These are phyloP conservation scores for Sideroxylon spinosum DNA, from an alignment of 179 eudicot species.

Conservation along the genomic window DNA sequence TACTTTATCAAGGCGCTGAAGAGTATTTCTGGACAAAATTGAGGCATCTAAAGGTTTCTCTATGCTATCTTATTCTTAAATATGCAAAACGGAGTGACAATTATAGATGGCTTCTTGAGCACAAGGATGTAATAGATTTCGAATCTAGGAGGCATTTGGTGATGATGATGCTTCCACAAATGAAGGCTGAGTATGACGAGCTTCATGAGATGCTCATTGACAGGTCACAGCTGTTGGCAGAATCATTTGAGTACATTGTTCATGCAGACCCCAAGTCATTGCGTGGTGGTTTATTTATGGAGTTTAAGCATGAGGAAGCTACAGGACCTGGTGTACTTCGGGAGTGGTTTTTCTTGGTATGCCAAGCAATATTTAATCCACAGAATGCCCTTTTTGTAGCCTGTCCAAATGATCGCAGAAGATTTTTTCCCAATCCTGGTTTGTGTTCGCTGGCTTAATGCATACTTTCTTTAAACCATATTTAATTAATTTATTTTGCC, in stretches of 20 bases:
- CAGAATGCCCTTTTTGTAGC: constrained; percentile 72
- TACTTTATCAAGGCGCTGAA: constrained; percentile 41
- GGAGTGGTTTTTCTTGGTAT: constrained; percentile 92
- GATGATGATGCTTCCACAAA: constrained; percentile 77
- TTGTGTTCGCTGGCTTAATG: constrained; percentile 14
- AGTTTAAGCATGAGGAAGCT: constrained; percentile 86
- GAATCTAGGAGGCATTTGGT: constrained; percentile 83
- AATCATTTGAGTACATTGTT: constrained; percentile 70
- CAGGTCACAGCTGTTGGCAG: constrained; percentile 63
- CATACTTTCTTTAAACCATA: neutral
- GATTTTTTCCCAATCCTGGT: constrained; percentile 95
- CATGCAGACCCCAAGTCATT: constrained; percentile 37
- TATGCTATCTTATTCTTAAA: constrained; percentile 46
- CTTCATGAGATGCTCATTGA: constrained; percentile 90
- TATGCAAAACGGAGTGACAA: constrained; percentile 59
- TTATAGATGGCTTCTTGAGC: constrained; percentile 58
- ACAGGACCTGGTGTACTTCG: constrained; percentile 96
- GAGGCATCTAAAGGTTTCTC: constrained; percentile 40
- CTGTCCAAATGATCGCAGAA: constrained; percentile 80
- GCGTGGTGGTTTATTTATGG: constrained; percentile 69
- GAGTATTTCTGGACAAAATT: constrained; percentile 46
- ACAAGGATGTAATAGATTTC: constrained; percentile 64
- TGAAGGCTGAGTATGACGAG: constrained; percentile 68
- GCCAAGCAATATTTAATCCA: constrained; percentile 79
- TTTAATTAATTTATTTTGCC: neutral